Percentiles rank a stretch among this genome's conserved stretches.
These are phyloP conservation scores for Termitomyces sp. DNA, from an alignment of 768 basidiomycete genomes.

Conservation along the genomic window DNA sequence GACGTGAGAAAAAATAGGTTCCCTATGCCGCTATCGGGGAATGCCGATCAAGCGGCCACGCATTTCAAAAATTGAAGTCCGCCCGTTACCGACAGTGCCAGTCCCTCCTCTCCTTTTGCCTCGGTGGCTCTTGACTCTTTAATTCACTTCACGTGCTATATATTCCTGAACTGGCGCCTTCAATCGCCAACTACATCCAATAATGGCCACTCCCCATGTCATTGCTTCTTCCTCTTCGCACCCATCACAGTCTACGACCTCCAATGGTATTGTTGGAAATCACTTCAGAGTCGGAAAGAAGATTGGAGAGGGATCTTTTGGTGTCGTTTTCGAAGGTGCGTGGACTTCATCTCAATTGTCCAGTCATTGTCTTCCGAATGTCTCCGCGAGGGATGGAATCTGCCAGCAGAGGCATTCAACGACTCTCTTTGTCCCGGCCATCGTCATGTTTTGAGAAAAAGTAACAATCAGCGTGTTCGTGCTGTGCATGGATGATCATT, in stretches of 20 bases:
- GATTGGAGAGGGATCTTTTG: conserved; percentile 99
- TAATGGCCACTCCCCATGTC: conserved; percentile 82
- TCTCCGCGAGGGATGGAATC: neutral
- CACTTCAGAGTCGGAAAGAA: conserved; percentile 94
- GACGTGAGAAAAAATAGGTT: neutral
- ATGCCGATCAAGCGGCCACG: conserved; percentile 15
- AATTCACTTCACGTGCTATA: conserved; percentile 15
- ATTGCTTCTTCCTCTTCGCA: conserved; percentile 75
- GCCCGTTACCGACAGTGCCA: neutral
- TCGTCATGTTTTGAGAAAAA: neutral
- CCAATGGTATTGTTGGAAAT: conserved; percentile 74
- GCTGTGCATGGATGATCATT: neutral
- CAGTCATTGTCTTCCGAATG: neutral
- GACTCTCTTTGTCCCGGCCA: neutral
- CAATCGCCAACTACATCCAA: conserved; percentile 10
- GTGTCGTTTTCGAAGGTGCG: conserved; percentile 94
- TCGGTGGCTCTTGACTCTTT: conserved; percentile 18
- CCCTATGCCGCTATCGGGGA: conserved; percentile 1
- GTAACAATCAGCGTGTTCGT: neutral
- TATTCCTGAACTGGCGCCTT: conserved; percentile 24
- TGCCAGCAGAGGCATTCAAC: conserved; percentile 9
- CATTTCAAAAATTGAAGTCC: conserved; percentile 20
- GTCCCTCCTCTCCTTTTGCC: conserved; percentile 11
- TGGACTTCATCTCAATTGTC: conserved; percentile 2
- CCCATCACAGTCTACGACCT: conserved; percentile 58